These are phyloP conservation scores for Yamadazyma jaroonii DNA, from an alignment of 1,139 yeast genomes.

Conservation along the genomic window DNA sequence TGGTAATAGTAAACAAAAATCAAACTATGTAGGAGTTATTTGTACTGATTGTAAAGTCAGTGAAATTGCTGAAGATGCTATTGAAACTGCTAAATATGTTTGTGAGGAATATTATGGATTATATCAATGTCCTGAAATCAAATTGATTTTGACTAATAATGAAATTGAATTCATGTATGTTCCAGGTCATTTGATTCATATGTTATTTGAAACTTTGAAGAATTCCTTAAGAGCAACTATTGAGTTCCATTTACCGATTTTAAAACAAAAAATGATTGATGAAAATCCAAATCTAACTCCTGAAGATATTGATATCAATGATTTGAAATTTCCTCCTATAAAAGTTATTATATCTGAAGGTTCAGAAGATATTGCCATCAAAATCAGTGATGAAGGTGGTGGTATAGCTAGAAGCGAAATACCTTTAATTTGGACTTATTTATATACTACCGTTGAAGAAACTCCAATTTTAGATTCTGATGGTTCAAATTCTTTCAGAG, in stretches of 20 bases:
- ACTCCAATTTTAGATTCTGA: constrained; percentile 69
- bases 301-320: constrained; percentile 55
- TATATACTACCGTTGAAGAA: constrained; percentile 82
- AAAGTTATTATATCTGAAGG: constrained; percentile 92
- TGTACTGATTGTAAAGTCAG: constrained; percentile 78
- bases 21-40: constrained; percentile 76
- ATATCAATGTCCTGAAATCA: constrained; percentile 78
- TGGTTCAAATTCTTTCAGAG: constrained; percentile 60
- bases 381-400: constrained; percentile 92
- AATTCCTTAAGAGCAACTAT: constrained; percentile 84
- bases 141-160: constrained; percentile 67
- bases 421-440: constrained; percentile 87
- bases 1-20: constrained; percentile 35
- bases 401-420: constrained; percentile 85
- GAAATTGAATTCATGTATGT: constrained; percentile 77
- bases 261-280: constrained; percentile 35
- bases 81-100: constrained; percentile 81
- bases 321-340: constrained; percentile 75
- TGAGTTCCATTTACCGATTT: constrained; percentile 58
- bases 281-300: constrained; percentile 42
- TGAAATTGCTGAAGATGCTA: constrained; percentile 80
- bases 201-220: constrained; percentile 82
- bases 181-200: constrained; percentile 86
- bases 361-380: constrained; percentile 87
- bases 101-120: constrained; percentile 87